Conservation (phyloP, 2,329 filamentous ascomycete species). For the Cladosporium phlei region DNA sequence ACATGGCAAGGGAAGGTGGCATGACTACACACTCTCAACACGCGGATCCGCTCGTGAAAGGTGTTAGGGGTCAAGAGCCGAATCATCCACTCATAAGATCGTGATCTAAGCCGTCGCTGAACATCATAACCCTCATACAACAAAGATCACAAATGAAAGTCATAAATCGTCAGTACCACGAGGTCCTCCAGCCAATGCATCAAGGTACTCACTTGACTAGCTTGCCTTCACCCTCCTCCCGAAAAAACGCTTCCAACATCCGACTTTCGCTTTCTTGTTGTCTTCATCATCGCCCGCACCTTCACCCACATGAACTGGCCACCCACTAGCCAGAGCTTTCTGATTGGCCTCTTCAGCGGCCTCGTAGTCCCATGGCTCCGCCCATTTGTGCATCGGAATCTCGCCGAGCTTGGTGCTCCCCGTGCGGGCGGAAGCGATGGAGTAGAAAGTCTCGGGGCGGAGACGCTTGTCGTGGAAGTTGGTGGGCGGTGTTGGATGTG, state of each 20-base stretch:
- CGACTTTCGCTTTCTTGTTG: not conserved
- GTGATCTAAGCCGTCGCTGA: too few species aligned
- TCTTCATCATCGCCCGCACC: too few species aligned
- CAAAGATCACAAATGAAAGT: too few species aligned
- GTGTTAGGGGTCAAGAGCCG: too few species aligned
- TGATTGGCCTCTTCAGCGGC: conserved; percentile 39
- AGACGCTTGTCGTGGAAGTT: conserved; percentile 14
- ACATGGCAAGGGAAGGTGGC: too few species aligned
- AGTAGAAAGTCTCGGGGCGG: conserved; percentile 38
- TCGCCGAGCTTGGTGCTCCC: conserved; percentile 46
- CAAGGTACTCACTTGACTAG: too few species aligned
- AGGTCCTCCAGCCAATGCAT: too few species aligned
- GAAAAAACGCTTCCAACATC: conserved; percentile 1
- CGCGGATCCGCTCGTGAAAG: too few species aligned
- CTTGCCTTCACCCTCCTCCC: not conserved
- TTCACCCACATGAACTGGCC: conserved; percentile 16
- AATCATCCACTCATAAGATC: too few species aligned
- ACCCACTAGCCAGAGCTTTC: conserved; percentile 32
- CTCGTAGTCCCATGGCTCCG: conserved; percentile 39
- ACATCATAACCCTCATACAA: too few species aligned
- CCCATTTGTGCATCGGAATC: conserved; percentile 44
- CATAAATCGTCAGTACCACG: too few species aligned
- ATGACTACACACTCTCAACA: too few species aligned
- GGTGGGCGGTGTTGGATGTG: not conserved
- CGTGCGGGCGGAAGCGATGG: conserved; percentile 33